A percentile compares a stretch with the other conserved stretches of the same genome.
Conservation (phyloP, 2,329 filamentous ascomycete species). For the Colletotrichum cereale region DNA sequence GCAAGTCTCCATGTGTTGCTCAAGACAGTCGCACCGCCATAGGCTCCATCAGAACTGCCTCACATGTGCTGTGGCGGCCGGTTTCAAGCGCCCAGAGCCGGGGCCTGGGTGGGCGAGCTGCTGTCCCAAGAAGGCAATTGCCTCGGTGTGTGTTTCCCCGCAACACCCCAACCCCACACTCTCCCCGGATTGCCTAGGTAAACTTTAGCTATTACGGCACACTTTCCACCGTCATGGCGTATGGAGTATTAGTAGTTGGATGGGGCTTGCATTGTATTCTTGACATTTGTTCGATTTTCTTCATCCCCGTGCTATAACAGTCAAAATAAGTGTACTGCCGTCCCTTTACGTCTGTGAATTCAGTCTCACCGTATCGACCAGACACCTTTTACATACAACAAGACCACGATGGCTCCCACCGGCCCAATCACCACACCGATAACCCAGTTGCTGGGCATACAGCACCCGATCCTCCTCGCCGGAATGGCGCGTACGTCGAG, state of each 20-base stretch:
- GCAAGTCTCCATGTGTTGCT: neutral
- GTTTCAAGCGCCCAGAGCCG: slow-evolving; percentile 29
- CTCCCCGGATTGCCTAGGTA: slow-evolving; percentile 42
- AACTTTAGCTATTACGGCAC: slow-evolving; percentile 45
- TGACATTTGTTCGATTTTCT: neutral
- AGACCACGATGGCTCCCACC: slow-evolving; percentile 52
- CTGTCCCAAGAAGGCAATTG: slow-evolving; percentile 50
- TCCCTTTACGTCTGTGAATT: neutral
- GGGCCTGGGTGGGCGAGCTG: slow-evolving; percentile 42
- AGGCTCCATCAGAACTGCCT: neutral
- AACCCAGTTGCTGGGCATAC: slow-evolving; percentile 82
- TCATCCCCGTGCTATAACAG: neutral
- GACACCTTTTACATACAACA: neutral
- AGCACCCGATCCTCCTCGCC: slow-evolving; percentile 90
- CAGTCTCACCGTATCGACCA: neutral
- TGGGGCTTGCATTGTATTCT: neutral
- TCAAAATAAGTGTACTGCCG: neutral
- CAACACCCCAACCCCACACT: slow-evolving; percentile 43
- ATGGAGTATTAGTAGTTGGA: neutral
- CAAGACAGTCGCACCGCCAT: neutral
- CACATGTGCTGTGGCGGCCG: slow-evolving; percentile 26
- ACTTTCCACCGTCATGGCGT: slow-evolving; percentile 33
- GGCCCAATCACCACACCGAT: slow-evolving; percentile 81
- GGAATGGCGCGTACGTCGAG: slow-evolving; percentile 92
- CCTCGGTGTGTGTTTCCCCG: slow-evolving; percentile 50